Conservation (phyloP, 2,329 filamentous ascomycete species). For the Monilinia polystroma region DNA sequence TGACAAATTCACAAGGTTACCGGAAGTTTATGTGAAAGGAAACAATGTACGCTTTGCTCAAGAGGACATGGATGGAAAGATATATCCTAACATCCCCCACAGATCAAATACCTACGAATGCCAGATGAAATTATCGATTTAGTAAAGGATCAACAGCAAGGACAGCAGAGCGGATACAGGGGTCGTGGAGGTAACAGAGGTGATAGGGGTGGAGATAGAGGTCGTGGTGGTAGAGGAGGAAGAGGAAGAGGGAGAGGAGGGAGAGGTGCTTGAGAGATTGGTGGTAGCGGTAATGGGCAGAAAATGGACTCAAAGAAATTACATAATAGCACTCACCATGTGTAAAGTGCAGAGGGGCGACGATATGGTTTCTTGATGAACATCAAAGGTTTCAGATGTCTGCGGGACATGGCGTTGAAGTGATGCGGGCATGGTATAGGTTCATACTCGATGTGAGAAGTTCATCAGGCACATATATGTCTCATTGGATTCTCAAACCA, state of each 20-base stretch:
- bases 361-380: not conserved
- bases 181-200: conserved; percentile 64
- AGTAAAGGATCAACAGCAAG: conserved; percentile 79
- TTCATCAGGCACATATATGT: not conserved
- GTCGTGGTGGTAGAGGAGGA: conserved; percentile 36
- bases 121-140: conserved; percentile 95
- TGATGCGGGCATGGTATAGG: conserved; percentile 13
- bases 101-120: conserved; percentile 96
- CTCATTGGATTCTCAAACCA: conserved; percentile 8
- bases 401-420: conserved; percentile 5
- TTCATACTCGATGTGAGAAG: conserved; percentile 2
- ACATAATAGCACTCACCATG: conserved; percentile 3
- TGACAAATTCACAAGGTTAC: conserved; percentile 87
- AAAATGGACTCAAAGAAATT: conserved; percentile 9
- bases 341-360: not conserved
- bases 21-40: conserved; percentile 93
- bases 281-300: conserved; percentile 1
- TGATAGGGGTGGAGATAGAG: conserved; percentile 46
- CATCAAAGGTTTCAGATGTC: not conserved
- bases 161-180: conserved; percentile 51
- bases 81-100: conserved; percentile 23
- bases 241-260: conserved; percentile 29
- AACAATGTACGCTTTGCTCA: conserved; percentile 69
- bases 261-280: conserved; percentile 31
- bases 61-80: not conserved